These are phyloP conservation scores for Beauveria medogensis DNA, from an alignment of 2,329 filamentous ascomycete species.

Conservation along the genomic window DNA sequence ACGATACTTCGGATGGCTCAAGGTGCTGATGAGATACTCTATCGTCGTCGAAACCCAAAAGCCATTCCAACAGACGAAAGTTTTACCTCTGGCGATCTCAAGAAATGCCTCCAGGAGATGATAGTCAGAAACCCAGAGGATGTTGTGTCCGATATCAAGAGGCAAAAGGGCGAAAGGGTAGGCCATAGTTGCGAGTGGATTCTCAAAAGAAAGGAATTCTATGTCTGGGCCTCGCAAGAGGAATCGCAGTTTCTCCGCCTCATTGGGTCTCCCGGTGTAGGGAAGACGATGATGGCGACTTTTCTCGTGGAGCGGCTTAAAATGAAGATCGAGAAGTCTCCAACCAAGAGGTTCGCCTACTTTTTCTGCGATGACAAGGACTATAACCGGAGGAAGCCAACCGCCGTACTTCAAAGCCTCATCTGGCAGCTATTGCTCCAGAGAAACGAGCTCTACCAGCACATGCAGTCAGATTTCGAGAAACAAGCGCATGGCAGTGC, in stretches of 20 bases:
- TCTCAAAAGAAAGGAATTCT: conserved; percentile 10
- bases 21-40: too few relatives aligned
- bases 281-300: conserved; percentile 11
- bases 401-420: conserved; percentile 11
- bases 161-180: conserved; percentile 9
- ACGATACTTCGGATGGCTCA: too few relatives aligned
- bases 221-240: not conserved
- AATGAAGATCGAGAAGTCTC: conserved; percentile 4
- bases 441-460: conserved; percentile 9
- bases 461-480: not conserved
- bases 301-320: conserved; percentile 9
- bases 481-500: not conserved
- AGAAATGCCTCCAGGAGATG: too few relatives aligned
- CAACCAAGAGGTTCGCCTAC: not conserved
- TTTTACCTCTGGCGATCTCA: too few relatives aligned
- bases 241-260: conserved; percentile 7
- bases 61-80: too few relatives aligned
- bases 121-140: not conserved
- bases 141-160: conserved; percentile 1
- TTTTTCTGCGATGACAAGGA: conserved; percentile 13
- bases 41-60: too few relatives aligned
- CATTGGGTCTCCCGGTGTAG: conserved; percentile 10
- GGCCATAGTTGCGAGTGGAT: conserved; percentile 12
- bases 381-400: conserved; percentile 2
- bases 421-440: conserved; percentile 13